Conservation (phyloP, 805 yeast species). For the Candida awuae region DNA sequence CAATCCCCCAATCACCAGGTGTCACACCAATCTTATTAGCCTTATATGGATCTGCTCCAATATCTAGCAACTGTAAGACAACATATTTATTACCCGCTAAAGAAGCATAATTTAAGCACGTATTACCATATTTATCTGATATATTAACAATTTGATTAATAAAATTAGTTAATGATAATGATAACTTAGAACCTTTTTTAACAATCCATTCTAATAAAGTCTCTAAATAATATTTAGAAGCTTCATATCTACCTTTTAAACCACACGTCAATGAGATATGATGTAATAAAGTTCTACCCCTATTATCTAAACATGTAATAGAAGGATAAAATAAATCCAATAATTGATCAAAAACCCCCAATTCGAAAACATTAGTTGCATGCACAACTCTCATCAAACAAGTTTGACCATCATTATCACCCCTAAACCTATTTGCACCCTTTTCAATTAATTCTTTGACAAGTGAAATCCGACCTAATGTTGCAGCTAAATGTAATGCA, state of each 20-base stretch:
- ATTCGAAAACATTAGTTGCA: constrained; percentile 77
- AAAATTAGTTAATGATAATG: constrained; percentile 45
- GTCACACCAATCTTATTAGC: constrained; percentile 81
- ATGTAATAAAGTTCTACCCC: constrained; percentile 76
- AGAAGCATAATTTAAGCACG: constrained; percentile 89
- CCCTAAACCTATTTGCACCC: constrained; percentile 60
- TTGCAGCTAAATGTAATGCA: constrained; percentile 92
- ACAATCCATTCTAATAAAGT: constrained; percentile 74
- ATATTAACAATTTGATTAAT: constrained; percentile 71
- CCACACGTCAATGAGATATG: constrained; percentile 80
- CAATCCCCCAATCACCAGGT: constrained; percentile 80
- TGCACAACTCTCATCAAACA: constrained; percentile 76
- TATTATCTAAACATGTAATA: constrained; percentile 53
- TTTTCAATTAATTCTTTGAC: constrained; percentile 60
- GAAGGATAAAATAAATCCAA: constrained; percentile 72
- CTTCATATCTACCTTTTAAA: constrained; percentile 62
- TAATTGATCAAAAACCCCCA: constrained; percentile 62
- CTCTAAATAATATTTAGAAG: constrained; percentile 66
- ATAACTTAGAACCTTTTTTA: constrained; percentile 38
- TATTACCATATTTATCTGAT: constrained; percentile 91
- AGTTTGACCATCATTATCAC: constrained; percentile 82
- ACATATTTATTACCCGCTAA: constrained; percentile 76
- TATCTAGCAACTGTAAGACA: constrained; percentile 72
- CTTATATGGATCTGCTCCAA: constrained; percentile 77
- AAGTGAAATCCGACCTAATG: constrained; percentile 69